Evolutionary conservation across 2,329 filamentous ascomycete genomes (phyloP), one percentile per base, ranked within the genome.

Genomic region (Penicillium vulpinum): DNA sequence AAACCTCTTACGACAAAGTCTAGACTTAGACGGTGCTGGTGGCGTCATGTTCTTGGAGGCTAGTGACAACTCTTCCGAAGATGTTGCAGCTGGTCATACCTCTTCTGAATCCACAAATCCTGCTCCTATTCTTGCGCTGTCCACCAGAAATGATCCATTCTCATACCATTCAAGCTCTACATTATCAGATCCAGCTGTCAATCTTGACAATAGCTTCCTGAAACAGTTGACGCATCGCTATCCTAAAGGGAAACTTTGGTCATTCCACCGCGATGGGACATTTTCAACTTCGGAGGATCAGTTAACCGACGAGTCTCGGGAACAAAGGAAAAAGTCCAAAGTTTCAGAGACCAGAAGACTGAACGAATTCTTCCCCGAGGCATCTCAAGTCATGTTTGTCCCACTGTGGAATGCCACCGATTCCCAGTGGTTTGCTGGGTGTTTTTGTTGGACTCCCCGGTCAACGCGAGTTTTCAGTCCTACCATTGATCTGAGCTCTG

Each of bases 291-390:
- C 60, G 2, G 60, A 54, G 26, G 58, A 67, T n/a, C 48, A 51
- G 1, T 59, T 59, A 9, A 18, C 57, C 5, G 72, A 75, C 10
- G 84, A 84, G 58, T 75, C 87, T 68, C 77, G 78, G 2, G 57
- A 59, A 11, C 50, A 57, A 11, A 38, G 35, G 8, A 41, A 33
- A 15, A 40, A 29, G 13, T 48, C 52, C 9, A 53, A 46, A 29
- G 26, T 21, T 13, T 41, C 51, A 10, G 49, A 57, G 13, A 55
- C 56, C 10, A 53, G 48, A 21, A 61, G 54, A 39, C 50, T 54
- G 8, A 61, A 60, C 22, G 47, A 50, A 9, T 67, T 36, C 47
- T 61, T 67, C n/a, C 66, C 67, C 2, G 67, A 60, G 5, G 67
- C 68, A 1, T 58, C 59, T 7, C 62, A 62, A 13, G 63, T 70